A percentile compares a stretch with the other conserved stretches of the same genome.
These are phyloP conservation scores for Gonium pectorale DNA, from an alignment of 139 green algal genomes.

Conservation along the genomic window DNA sequence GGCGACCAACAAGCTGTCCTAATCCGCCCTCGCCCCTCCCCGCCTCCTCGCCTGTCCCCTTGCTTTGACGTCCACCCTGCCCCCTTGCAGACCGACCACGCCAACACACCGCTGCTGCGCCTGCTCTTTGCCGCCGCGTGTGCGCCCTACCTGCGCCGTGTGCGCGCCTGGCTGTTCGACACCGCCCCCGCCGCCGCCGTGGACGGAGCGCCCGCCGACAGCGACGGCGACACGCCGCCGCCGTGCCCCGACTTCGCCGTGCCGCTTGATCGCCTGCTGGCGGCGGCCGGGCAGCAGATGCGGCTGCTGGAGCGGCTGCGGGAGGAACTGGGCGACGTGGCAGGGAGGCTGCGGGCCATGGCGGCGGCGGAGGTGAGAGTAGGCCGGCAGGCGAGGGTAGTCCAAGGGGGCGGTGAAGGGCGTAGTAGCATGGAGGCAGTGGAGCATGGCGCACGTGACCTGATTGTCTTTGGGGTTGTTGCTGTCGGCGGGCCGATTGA, in stretches of 20 bases:
- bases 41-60: not conserved
- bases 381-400: not conserved
- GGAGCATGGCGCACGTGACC: too few species aligned
- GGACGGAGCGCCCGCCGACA: not conserved
- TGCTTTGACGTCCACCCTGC: not conserved
- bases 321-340: conserved; percentile 1
- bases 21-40: not conserved
- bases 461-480: not conserved
- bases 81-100: conserved; percentile 20
- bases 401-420: not conserved
- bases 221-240: not conserved
- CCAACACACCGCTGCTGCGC: conserved; percentile 14
- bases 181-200: too few species aligned
- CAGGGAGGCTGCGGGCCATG: conserved; percentile 9
- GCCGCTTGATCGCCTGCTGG: conserved; percentile 8
- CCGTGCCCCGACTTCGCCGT: not conserved
- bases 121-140: conserved; percentile 24
- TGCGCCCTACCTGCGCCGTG: conserved; percentile 19
- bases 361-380: conserved; percentile 17
- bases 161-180: conserved; percentile 37
- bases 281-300: conserved; percentile 28
- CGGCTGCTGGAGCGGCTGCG: not conserved
- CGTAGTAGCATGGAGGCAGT: too few species aligned
- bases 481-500: not conserved
- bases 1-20: too few species aligned